Evolutionary conservation across 495 filamentous ascomycete species (phyloP), one percentile per base, ranked within the genome.

Genomic region (Evernia prunastri): DNA sequence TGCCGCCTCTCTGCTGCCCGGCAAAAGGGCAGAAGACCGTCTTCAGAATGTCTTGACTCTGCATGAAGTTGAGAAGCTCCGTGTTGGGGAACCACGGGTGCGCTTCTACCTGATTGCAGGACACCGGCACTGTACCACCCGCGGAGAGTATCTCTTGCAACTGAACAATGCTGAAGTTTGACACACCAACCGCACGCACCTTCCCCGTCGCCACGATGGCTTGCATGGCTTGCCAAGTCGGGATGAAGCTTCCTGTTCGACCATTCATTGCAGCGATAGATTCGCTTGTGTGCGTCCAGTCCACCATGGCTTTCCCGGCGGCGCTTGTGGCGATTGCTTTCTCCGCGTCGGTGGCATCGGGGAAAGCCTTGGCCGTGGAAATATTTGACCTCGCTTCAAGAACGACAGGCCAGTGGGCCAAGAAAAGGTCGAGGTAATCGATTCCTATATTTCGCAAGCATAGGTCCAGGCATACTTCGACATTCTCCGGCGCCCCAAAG

Each of bases 361-460:
- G 60, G 36, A 63, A 63, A 0, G 60, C 60, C 36, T 63, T 63
- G 12, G 60, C 60, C 29, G 27, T 56, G 29, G 31, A 33, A 43
- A 63, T 58, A 25, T 63, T 56, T 25, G 47, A 33, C 76, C 71
- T 17, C 78, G 75, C 29, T 77, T 73, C 35, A 76, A 78, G 37
- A 33, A 29, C 56, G 31, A 60, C 42, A 77, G 91, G 91, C 90
- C 90, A 95, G 76, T 95, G 90, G 76, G 94, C 85, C 25, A 95
- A 84, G 75, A 89, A 95, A 33, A 95, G 80, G 69, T 96, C 90
- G 60, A 96, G 84, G 67, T 95, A 96, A 70, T 87, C 84, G 25
- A 83, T 76, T 13, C 83, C 86, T 27, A 96, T 80, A 68, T 79
- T 81, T 76, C 86, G 84, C 60, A 95, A 80, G 7, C 86, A 89